A percentile compares a stretch with the other conserved stretches of the same genome.
These are phyloP conservation scores for Globisporangium carolinianum DNA, from an alignment of 352 stramenopile species.

Conservation along the genomic window DNA sequence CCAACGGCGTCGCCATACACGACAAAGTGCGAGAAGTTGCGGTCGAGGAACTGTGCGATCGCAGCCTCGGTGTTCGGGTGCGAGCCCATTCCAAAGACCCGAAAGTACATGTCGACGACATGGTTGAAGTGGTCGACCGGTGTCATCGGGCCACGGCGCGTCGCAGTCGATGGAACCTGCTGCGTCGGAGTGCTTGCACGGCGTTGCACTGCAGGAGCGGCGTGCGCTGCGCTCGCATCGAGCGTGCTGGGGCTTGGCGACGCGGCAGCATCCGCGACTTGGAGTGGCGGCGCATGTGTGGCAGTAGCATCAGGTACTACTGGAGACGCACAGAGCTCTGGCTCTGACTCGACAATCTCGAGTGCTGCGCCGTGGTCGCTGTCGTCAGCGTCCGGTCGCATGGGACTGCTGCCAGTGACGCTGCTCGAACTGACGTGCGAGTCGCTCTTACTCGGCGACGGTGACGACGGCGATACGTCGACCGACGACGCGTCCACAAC, in stretches of 20 bases:
- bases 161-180: background rate
- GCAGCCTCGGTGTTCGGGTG: slow-evolving; percentile 2
- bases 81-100: slow-evolving; percentile 3
- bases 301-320: background rate
- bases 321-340: background rate
- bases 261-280: background rate
- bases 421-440: slow-evolving; percentile 1
- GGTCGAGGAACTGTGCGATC: slow-evolving; percentile 4
- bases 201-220: background rate
- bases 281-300: background rate
- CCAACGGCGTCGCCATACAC: slow-evolving; percentile 4
- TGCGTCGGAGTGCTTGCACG: background rate
- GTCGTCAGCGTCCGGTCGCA: background rate
- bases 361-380: background rate
- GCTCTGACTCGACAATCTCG: background rate
- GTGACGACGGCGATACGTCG: background rate
- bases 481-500: background rate
- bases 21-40: slow-evolving; percentile 7
- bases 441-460: background rate
- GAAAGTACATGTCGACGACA: slow-evolving; percentile 9
- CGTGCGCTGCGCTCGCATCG: background rate
- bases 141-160: slow-evolving; percentile 6
- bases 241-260: background rate
- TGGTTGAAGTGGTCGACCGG: slow-evolving; percentile 9
- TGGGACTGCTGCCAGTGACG: background rate